Evolutionary conservation across 108 stramenopile species (phyloP).

Genomic region (Hondaea fermentalgiana): DNA sequence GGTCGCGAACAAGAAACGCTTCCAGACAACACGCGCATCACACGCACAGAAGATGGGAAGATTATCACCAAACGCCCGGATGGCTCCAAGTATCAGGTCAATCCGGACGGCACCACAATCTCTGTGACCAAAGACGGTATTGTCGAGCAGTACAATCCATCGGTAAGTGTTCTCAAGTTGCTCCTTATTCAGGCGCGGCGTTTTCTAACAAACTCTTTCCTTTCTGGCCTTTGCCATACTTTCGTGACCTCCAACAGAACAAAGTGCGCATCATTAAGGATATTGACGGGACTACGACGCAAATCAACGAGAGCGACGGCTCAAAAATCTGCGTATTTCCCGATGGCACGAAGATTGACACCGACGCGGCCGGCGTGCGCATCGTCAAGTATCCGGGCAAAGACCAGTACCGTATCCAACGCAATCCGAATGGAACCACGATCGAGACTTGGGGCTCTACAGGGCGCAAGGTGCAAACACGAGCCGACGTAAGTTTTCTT

Average conservation of each 20-base stretch:
- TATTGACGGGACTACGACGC: neutral
- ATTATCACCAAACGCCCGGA: neutral
- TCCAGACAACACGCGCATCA: neutral
- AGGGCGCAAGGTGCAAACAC: neutral
- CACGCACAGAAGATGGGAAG: neutral
- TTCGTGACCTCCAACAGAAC: neutral
- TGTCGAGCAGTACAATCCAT: neutral
- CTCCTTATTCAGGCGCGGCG: too few relatives aligned
- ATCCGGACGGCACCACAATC: slow-evolving; percentile 1
- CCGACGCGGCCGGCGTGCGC: neutral
- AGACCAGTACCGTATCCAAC: neutral
- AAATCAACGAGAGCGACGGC: neutral
- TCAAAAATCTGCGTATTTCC: neutral
- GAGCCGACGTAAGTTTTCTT: neutral
- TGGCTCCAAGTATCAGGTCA: neutral
- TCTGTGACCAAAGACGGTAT: neutral
- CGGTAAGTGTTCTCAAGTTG: neutral
- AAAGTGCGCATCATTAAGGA: neutral
- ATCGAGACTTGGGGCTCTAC: neutral
- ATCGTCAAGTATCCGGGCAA: neutral
- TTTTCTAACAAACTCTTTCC: too few relatives aligned
- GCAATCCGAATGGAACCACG: neutral
- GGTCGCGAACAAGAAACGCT: neutral
- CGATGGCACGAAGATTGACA: slow-evolving; percentile 10
- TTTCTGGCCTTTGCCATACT: neutral